Evolutionary conservation across 345 rosid species (phyloP), one percentile per base, ranked within the genome.

Genomic region (Boechera stricta): DNA sequence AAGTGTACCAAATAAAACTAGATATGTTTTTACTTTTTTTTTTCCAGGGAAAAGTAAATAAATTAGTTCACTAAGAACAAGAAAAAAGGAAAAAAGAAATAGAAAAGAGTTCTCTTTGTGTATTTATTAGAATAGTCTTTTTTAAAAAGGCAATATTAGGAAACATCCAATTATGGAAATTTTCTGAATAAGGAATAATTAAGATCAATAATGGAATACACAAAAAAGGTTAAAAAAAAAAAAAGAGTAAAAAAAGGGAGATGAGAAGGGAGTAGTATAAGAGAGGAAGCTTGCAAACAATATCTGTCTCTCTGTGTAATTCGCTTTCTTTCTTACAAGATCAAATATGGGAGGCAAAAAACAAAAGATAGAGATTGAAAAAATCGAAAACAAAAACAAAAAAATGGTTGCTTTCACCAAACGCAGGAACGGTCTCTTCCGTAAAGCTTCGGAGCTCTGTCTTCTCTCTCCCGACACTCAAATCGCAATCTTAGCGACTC

Each of bases 381-480:
- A 75, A 1, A 57, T 75, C 58, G 42, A 57, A 57, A 48, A 47
- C 7, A 57, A 51, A 3, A 0, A 3, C 10, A 45, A 15, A 3
- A 60, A 15, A 59, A 39, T 6, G 0, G 42, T 65, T 65, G 57
- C 70, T 10, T 65, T 65, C 67, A 57, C 39, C 4, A 74, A 74
- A 44, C 57, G 79, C 16, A 71, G 73, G 49, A 18, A 24, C 24
- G 73, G 79, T 49, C 61, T 75, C 7, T 75, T 57, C 67, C 58
- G 79, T 9, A 67, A 75, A 75, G 79, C 79, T 26, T 29, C 67
- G 5, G 35, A 75, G 73, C 73, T 75, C 0, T 58, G 79, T 48
- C 61, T 12, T 49, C 42, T 67, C 26, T 58, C 60, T 26, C 49
- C 73, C 2, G 4, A 1, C 10, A 16, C 61, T 47, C 79, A 58